These are phyloP conservation scores for Rosa lucieae DNA, from an alignment of 306 rosid genomes.

Conservation along the genomic window DNA sequence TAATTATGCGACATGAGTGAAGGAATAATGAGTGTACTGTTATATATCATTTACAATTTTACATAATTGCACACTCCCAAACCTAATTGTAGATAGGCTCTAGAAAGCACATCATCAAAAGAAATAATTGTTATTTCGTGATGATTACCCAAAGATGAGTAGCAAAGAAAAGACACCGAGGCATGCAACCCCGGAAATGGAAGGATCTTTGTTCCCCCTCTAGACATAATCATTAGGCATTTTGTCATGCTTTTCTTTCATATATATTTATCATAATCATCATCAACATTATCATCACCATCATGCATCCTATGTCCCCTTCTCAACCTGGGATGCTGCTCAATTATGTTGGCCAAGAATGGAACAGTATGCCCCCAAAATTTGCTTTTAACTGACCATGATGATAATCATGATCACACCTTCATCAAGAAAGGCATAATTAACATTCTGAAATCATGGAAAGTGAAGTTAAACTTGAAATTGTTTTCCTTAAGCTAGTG, in stretches of 20 bases:
- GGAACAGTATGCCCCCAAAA: constrained; percentile 55
- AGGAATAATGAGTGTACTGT: not conserved
- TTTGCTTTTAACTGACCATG: constrained; percentile 28
- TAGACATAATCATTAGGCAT: constrained; percentile 57
- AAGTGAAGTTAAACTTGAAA: not conserved
- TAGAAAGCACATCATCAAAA: constrained; percentile 16
- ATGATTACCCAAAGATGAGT: constrained; percentile 22
- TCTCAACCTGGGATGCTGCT: constrained; percentile 55
- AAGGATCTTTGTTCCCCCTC: constrained; percentile 50
- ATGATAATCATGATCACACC: constrained; percentile 13
- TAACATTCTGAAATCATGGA: not conserved
- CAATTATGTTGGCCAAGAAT: constrained; percentile 38
- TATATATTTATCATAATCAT: constrained; percentile 22
- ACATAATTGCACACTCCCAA: constrained; percentile 27
- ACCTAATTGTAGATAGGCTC: constrained; percentile 21
- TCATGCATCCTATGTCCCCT: constrained; percentile 41
- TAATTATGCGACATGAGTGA: constrained; percentile 2
- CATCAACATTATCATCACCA: constrained; percentile 42
- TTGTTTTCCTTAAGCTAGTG: not conserved
- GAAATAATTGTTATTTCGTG: constrained; percentile 32
- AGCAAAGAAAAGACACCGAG: constrained; percentile 33
- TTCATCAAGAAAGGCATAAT: constrained; percentile 11
- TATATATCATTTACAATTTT: not conserved
- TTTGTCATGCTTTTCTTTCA: constrained; percentile 45
- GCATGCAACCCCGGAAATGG: constrained; percentile 55